Evolutionary conservation across 164 flowering plant species (phyloP), one percentile per base, ranked within the genome.

Genomic region (Vitis labrusca): DNA sequence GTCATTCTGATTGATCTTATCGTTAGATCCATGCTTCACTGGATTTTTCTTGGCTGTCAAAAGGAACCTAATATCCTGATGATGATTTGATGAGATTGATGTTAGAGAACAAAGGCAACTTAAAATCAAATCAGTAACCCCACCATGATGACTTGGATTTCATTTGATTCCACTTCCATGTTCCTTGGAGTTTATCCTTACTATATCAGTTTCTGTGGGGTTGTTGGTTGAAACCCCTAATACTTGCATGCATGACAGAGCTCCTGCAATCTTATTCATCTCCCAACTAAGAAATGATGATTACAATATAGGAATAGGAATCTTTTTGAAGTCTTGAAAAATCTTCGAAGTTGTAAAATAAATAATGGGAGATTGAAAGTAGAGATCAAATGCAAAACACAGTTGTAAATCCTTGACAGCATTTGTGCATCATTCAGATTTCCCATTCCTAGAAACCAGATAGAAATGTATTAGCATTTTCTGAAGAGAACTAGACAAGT

Each of bases 51-150:
- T 56, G 27, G 16, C 29, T 56, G 19, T 17, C 29, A 53, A 53
- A 14, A 53, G 27, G 56, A 7, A 53, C 7, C 15, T 53, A 53
- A 13, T 14, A 12, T 12, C 14, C n/a, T 14, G 5, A 29, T 6
- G 64, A 61, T 37, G 50, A 37, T 61, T 30, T 61, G 11, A 32
- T 61, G 3, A 61, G 64, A 8, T n/a, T 37, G 64, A 14, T 61
- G 64, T 61, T 61, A 15, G 16, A 53, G n/a, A 13, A 53, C 4
- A 53, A n/a, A 53, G n/a, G 56, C n/a, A 53, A 53, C n/a, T 13
- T 53, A 13, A n/a, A 61, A 61, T 61, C 50, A 27, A 27, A 61
- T 61, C 10, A 32, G 50, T 9, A 27, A 14, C 14, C n/a, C 56
- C n/a, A 61, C 64, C 6, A 15, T 27, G 13, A 49, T 49, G 44